Evolutionary conservation across 371 early-diverging fungal species (phyloP).

Genomic region (Circinella umbellata): DNA sequence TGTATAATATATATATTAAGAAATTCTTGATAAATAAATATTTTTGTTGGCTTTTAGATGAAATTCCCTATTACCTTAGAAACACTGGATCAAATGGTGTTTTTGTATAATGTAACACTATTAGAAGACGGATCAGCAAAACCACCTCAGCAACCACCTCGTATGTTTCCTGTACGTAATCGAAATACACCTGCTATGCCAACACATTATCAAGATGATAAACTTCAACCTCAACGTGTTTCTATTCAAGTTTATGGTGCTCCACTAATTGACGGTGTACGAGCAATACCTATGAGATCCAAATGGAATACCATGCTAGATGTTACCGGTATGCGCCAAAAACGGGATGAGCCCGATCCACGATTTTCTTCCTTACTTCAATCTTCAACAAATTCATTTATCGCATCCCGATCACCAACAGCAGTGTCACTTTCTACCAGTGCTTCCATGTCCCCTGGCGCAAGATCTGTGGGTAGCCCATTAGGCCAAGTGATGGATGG

Average conservation of each 20-base stretch:
- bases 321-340: conserved; percentile 57
- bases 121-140: conserved; percentile 59
- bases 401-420: conserved; percentile 19
- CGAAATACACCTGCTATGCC: conserved; percentile 26
- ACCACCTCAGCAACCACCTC: conserved; percentile 40
- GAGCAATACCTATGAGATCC: conserved; percentile 59
- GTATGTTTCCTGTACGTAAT: conserved; percentile 42
- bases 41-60: not conserved
- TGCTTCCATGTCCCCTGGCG: conserved; percentile 41
- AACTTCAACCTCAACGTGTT: conserved; percentile 57
- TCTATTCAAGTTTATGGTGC: conserved; percentile 63
- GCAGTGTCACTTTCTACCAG: conserved; percentile 25
- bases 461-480: conserved; percentile 49
- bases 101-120: conserved; percentile 64
- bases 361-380: conserved; percentile 26
- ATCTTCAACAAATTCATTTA: conserved; percentile 12
- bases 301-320: conserved; percentile 75
- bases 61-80: conserved; percentile 56
- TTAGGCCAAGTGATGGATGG: conserved; percentile 36
- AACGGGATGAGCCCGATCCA: conserved; percentile 44
- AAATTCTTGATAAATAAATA: not conserved
- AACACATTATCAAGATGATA: conserved; percentile 38
- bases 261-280: conserved; percentile 59
- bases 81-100: conserved; percentile 63
- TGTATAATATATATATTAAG: not conserved